Evolutionary conservation across 2,329 filamentous ascomycete genomes (phyloP).

Genomic region (Elsinoe perseae): DNA sequence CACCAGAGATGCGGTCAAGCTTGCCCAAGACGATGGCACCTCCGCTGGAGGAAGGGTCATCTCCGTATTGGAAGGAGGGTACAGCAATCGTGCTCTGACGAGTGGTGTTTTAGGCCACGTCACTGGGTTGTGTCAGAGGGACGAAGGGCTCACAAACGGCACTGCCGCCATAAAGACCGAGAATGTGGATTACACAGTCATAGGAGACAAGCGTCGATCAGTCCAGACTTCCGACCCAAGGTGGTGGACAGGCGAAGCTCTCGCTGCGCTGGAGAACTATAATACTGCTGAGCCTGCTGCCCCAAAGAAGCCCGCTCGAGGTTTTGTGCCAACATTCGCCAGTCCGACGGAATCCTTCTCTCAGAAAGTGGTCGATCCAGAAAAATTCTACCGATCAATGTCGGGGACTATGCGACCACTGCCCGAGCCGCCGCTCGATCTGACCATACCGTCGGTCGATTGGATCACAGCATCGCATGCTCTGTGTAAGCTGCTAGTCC

Average conservation of each 20-base stretch:
- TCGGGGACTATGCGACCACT: conserved; percentile 45
- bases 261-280: conserved; percentile 62
- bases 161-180: conserved; percentile 27
- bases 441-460: conserved; percentile 62
- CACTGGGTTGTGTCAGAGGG: conserved; percentile 64
- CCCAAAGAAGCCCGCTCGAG: conserved; percentile 49
- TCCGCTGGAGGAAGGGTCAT: conserved; percentile 77
- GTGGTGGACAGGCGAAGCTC: conserved; percentile 44
- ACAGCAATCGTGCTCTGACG: conserved; percentile 82
- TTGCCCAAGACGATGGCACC: conserved; percentile 72
- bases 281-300: conserved; percentile 45
- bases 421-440: conserved; percentile 35
- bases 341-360: conserved; percentile 83
- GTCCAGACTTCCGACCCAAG: conserved; percentile 25
- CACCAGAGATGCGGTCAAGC: conserved; percentile 71
- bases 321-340: conserved; percentile 63
- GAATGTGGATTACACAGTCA: conserved; percentile 23
- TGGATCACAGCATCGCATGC: conserved; percentile 83
- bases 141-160: background rate
- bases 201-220: conserved; percentile 32
- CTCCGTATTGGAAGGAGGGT: conserved; percentile 91
- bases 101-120: conserved; percentile 88
- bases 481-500: conserved; percentile 73
- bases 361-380: conserved; percentile 65
- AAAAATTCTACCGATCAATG: conserved; percentile 56